Percentiles rank a stretch among this genome's conserved stretches.
Conservation (phyloP, 2,329 filamentous ascomycete genomes). For the Xylaria arbuscula region DNA sequence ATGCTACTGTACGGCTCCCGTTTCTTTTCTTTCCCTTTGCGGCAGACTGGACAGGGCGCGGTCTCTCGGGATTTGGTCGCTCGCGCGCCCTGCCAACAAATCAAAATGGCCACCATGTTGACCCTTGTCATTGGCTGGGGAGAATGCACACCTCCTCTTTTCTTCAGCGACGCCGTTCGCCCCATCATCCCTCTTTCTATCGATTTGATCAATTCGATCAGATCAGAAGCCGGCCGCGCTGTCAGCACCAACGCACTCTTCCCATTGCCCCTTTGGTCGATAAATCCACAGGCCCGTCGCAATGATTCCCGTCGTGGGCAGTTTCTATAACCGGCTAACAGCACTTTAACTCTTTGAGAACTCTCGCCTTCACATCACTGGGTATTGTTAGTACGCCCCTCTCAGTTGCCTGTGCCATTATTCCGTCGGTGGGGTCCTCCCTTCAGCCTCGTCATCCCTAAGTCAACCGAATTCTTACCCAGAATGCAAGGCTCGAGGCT, state of each 20-base stretch:
- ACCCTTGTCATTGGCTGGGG: slow-evolving; percentile 42
- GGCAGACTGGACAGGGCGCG: slow-evolving; percentile 31
- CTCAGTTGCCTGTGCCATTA: slow-evolving; percentile 27
- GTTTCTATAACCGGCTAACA: slow-evolving; percentile 42
- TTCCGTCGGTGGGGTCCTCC: slow-evolving; percentile 40
- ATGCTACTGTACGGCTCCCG: background rate
- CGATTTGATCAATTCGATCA: slow-evolving; percentile 32
- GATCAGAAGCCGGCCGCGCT: slow-evolving; percentile 31
- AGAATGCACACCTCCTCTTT: slow-evolving; percentile 46
- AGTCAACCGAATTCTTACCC: slow-evolving; percentile 40
- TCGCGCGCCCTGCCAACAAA: slow-evolving; percentile 36
- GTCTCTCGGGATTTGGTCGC: slow-evolving; percentile 48
- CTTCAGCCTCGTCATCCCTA: slow-evolving; percentile 45
- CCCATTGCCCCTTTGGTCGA: slow-evolving; percentile 39
- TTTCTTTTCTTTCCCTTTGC: slow-evolving; percentile 15
- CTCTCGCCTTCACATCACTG: slow-evolving; percentile 18
- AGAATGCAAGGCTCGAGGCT: slow-evolving; percentile 49
- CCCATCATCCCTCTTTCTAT: slow-evolving; percentile 33
- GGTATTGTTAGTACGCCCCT: slow-evolving; percentile 29
- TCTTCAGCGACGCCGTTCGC: slow-evolving; percentile 43
- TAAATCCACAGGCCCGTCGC: slow-evolving; percentile 39
- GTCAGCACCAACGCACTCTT: slow-evolving; percentile 33
- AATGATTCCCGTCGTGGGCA: slow-evolving; percentile 44
- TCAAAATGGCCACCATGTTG: slow-evolving; percentile 23
- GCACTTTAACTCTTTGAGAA: slow-evolving; percentile 24